A percentile compares a stretch with the other conserved stretches of the same genome.
phyloP scores from a whole-genome alignment of 2,329 filamentous ascomycete genomes.

The Fusarium verrucosum region DNA sequence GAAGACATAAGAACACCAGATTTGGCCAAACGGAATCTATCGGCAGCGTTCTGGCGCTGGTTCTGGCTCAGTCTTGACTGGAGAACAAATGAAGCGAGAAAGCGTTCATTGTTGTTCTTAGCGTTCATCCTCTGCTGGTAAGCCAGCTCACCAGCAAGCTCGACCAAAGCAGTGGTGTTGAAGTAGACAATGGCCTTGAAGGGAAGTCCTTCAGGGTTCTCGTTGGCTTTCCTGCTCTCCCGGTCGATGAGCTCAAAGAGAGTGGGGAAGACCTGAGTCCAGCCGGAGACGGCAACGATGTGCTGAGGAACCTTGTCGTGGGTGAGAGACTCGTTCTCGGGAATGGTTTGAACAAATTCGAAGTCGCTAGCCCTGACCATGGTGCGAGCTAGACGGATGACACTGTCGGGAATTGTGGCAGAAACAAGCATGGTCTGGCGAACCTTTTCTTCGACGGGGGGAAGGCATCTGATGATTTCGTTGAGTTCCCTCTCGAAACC shows the following conservation, averaged over 20 bases:
- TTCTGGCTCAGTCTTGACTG: conserved; percentile 80
- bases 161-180: conserved; percentile 78
- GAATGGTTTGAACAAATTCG: conserved; percentile 90
- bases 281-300: conserved; percentile 70
- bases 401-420: conserved; percentile 86
- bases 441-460: conserved; percentile 67
- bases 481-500: conserved; percentile 76
- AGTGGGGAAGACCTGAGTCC: conserved; percentile 80
- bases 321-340: conserved; percentile 81
- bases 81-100: conserved; percentile 63
- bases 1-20: conserved; percentile 78
- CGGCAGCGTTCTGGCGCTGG: conserved; percentile 74
- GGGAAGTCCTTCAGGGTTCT: conserved; percentile 58
- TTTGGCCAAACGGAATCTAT: conserved; percentile 72
- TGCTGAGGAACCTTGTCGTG: conserved; percentile 87
- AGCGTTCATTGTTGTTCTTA: conserved; percentile 48
- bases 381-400: conserved; percentile 78
- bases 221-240: conserved; percentile 58
- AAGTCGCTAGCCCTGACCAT: conserved; percentile 84
- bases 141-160: conserved; percentile 67
- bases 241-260: conserved; percentile 78
- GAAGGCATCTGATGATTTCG: conserved; percentile 69
- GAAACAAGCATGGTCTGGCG: conserved; percentile 96
- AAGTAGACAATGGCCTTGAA: conserved; percentile 99
- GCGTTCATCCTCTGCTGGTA: conserved; percentile 53